phyloP scores from a whole-genome alignment of 2,329 filamentous ascomycete genomes.

The Aspergillus glaucus region DNA sequence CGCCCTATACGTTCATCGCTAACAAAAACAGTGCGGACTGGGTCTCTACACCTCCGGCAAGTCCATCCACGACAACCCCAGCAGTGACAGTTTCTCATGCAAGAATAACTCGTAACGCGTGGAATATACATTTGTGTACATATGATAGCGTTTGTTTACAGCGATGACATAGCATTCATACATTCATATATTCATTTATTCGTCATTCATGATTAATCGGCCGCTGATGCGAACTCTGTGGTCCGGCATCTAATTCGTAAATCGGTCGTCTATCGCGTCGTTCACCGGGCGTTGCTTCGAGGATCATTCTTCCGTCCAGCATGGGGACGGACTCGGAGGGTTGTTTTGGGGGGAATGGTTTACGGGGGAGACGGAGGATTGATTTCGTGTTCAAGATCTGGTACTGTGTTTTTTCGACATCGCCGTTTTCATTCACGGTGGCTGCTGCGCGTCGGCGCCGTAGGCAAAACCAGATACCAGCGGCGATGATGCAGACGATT shows the following conservation, averaged over 20 bases:
- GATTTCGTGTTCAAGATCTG: too few relatives aligned
- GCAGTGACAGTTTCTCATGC: constrained; percentile 10
- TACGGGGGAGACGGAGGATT: constrained; percentile 4
- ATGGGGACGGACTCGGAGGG: constrained; percentile 4
- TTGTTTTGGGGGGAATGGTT: constrained; percentile 7
- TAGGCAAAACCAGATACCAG: constrained; percentile 13
- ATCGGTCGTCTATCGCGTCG: background rate
- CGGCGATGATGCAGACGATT: constrained; percentile 18
- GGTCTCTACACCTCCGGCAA: constrained; percentile 11
- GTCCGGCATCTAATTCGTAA: constrained; percentile 18
- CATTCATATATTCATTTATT: background rate
- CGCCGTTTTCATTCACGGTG: background rate
- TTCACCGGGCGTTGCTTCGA: constrained; percentile 11
- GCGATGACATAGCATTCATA: background rate
- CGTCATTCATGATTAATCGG: constrained; percentile 10
- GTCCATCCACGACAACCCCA: constrained; percentile 8
- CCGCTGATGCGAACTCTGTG: constrained; percentile 12
- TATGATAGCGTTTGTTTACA: background rate
- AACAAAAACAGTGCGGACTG: constrained; percentile 3
- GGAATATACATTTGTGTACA: background rate
- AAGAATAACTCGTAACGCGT: constrained; percentile 6
- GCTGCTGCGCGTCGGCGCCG: constrained; percentile 4
- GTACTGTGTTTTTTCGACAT: background rate
- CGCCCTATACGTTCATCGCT: background rate
- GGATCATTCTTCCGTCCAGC: constrained; percentile 17